A percentile compares a stretch with the other conserved stretches of the same genome.
Evolutionary conservation across 2,329 filamentous ascomycete genomes (phyloP).

Genomic region (Aspergillus caelatus): DNA sequence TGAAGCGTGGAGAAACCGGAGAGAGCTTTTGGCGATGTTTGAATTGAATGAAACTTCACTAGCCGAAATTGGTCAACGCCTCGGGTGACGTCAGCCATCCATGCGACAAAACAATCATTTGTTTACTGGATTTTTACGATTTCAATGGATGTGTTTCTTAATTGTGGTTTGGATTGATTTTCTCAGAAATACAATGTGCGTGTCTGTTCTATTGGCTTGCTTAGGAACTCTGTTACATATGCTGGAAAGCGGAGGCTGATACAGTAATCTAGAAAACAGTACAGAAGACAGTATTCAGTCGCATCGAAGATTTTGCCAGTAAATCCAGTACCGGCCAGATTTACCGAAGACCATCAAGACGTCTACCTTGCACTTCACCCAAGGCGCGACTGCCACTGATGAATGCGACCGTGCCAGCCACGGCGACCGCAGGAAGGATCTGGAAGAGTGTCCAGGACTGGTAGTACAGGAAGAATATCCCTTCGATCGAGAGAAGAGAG

Average conservation of each 20-base stretch:
- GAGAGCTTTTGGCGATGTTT: not conserved
- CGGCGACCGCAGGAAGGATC: constrained; percentile 71
- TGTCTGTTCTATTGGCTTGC: not conserved
- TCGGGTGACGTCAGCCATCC: constrained; percentile 24
- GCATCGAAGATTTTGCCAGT: not conserved
- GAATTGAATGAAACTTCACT: constrained; percentile 11
- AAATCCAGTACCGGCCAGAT: constrained; percentile 13
- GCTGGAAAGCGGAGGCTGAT: not conserved
- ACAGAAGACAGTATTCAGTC: constrained; percentile 1
- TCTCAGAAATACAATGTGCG: not conserved
- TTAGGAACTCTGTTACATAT: constrained; percentile 1
- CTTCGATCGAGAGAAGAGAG: constrained; percentile 85
- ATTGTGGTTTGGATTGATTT: not conserved
- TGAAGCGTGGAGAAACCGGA: constrained; percentile 5
- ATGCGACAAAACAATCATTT: not conserved
- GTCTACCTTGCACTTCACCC: constrained; percentile 86
- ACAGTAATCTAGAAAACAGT: not conserved
- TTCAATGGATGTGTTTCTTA: not conserved
- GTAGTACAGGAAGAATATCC: constrained; percentile 94
- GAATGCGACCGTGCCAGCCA: constrained; percentile 72
- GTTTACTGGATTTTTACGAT: not conserved
- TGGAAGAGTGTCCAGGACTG: constrained; percentile 90
- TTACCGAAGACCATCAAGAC: constrained; percentile 71
- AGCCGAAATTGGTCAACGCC: constrained; percentile 18
- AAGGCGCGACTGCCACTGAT: constrained; percentile 87